Evolutionary conservation across 352 stramenopile genomes (phyloP).

Genomic region (Thalassiosira livingstoniorum): DNA sequence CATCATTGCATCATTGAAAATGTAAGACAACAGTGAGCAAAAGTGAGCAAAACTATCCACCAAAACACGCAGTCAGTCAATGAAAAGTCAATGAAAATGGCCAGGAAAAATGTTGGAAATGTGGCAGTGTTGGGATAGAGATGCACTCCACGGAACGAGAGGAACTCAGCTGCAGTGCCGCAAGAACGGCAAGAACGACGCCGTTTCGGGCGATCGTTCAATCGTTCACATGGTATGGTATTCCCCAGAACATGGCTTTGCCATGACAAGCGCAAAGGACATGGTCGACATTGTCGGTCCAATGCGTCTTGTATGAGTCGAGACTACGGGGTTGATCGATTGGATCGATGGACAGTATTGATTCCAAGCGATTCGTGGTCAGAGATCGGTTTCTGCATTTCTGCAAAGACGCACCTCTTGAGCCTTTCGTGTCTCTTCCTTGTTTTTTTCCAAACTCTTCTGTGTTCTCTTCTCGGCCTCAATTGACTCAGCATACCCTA

Average conservation of each 20-base stretch:
- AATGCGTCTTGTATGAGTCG: constrained; percentile 61
- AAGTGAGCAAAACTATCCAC: constrained; percentile 3
- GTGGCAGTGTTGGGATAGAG: constrained; percentile 84
- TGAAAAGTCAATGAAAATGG: no score
- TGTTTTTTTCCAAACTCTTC: no score
- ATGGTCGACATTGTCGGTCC: constrained; percentile 34
- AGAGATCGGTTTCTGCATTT: no score
- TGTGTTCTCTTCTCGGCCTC: no score
- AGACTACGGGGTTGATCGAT: constrained; percentile 51
- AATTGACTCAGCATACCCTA: no score
- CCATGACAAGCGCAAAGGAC: constrained; percentile 53
- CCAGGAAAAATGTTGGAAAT: constrained; percentile 41
- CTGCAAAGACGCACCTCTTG: no score
- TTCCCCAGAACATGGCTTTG: constrained; percentile 52
- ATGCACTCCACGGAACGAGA: constrained; percentile 65
- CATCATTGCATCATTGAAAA: no score
- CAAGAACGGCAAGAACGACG: constrained; percentile 51
- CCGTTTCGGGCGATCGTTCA: constrained; percentile 72
- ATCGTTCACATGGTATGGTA: constrained; percentile 53
- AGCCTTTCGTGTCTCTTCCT: no score
- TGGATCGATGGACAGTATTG: no score
- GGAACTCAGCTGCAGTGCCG: constrained; percentile 77
- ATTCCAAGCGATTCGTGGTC: no score
- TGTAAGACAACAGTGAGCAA: constrained; percentile 5
- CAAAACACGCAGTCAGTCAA: no score